phyloP scores from a whole-genome alignment of 768 basidiomycete species.

The Suillus cothurnatus region DNA sequence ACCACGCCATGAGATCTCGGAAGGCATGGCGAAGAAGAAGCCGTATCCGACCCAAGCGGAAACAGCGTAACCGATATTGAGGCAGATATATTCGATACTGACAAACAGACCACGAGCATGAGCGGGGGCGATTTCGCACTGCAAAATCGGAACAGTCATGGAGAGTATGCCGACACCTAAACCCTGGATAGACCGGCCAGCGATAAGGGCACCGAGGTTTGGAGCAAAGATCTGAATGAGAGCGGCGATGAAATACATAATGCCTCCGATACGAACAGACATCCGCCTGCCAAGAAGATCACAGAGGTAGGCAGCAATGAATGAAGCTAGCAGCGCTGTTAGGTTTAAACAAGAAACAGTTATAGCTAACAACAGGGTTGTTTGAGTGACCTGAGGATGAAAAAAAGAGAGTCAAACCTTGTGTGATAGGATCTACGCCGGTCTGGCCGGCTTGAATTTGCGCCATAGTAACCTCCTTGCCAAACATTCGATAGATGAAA shows the following conservation, averaged over 20 bases:
- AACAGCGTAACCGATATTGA: conserved; percentile 52
- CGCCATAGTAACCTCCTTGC: conserved; percentile 43
- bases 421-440: conserved; percentile 47
- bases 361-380: conserved; percentile 38
- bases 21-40: conserved; percentile 49
- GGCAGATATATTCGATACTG: conserved; percentile 53
- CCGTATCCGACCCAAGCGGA: conserved; percentile 52
- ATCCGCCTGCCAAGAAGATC: conserved; percentile 53
- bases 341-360: conserved; percentile 52
- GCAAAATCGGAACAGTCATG: conserved; percentile 52
- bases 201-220: conserved; percentile 40
- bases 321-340: conserved; percentile 49
- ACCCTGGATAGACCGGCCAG: conserved; percentile 49
- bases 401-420: conserved; percentile 36
- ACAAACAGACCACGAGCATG: conserved; percentile 54
- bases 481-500: conserved; percentile 52
- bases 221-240: conserved; percentile 53
- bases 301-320: conserved; percentile 49
- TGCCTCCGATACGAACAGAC: conserved; percentile 51
- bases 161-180: conserved; percentile 53
- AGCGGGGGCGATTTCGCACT: conserved; percentile 50
- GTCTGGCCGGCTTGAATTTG: conserved; percentile 46
- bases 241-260: conserved; percentile 50
- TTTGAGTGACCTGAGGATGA: not conserved
- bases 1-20: conserved; percentile 56